Base-by-base conservation (phyloP, 345 rosid species). In the Moricandia arvensis region DNA sequence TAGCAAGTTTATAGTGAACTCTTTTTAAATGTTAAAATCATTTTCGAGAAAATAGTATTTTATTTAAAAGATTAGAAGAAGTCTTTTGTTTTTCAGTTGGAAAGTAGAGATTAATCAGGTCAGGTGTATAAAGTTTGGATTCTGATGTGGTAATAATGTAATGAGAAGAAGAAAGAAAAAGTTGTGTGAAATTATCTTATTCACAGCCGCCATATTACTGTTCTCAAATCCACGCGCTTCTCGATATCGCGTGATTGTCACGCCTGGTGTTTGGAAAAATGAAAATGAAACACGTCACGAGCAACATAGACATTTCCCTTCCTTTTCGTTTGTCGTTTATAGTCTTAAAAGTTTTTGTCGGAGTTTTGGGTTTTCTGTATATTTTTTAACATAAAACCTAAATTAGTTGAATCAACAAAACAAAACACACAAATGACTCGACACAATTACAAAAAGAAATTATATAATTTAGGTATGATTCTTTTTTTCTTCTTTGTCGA, bases 171-270 rank as follows among this genome's bases (percentile, higher is more conserved):
- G 8, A 45, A 26, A 24, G 5, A 57, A 27, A 41, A 27, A 0
- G 15, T 10, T 13, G 29, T 37, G 6, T 21, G 18, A 37, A 63
- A 73, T 5, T 26, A 37, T 30, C 58, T 55, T 4, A 54, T 49
- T 29, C 57, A 43, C 41, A 74, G 78, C 72, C 72, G 66, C 78
- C 72, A 74, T 15, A 41, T 58, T 26, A 13, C 78, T 74, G 66
- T 65, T 74, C 49, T 30, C 0, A 65, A 13, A 24, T 6, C 43
- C 78, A 74, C 72, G 59, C 78, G 72, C 65, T 55, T 41, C 15
- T 55, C 6, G 15, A 17, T 6, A 13, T 30, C 65, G 59, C 59
- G 66, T 66, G 15, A 0, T 53, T 1, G 24, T 16, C 71, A 64
- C 43, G 38, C 37, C 10, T 4, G 31, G 54, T 64, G 66, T 43